Evolutionary conservation across 257 asterid genomes (phyloP).

Genomic region (Haberlea rhodopensis): DNA sequence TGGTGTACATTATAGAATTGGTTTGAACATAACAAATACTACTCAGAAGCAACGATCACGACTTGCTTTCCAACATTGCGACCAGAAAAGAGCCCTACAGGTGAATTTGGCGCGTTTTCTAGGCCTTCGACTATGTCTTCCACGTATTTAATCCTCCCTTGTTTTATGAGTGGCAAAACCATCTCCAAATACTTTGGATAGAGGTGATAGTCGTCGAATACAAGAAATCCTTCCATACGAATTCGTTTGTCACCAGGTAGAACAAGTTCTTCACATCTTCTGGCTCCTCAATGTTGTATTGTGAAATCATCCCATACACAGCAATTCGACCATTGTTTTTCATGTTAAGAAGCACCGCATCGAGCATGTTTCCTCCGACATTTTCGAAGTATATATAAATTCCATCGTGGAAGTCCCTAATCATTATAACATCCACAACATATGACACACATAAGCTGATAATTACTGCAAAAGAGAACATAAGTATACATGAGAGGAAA

Average conservation of each 20-base stretch:
- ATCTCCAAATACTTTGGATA: constrained; percentile 37
- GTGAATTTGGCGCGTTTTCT: constrained; percentile 37
- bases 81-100: constrained; percentile 39
- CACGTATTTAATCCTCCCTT: constrained; percentile 35
- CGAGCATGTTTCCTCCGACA: constrained; percentile 53
- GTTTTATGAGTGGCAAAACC: constrained; percentile 35
- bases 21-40: not conserved
- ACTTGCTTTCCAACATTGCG: constrained; percentile 48
- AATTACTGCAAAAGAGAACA: no score
- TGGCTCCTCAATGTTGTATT: constrained; percentile 34
- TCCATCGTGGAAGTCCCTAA: constrained; percentile 44
- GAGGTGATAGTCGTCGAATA: constrained; percentile 29
- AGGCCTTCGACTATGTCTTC: constrained; percentile 46
- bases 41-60: constrained; percentile 35
- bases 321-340: constrained; percentile 37
- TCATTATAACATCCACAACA: not conserved
- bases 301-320: constrained; percentile 50
- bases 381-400: constrained; percentile 56
- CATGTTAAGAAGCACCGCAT: constrained; percentile 50
- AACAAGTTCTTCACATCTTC: constrained; percentile 37
- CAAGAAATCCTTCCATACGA: constrained; percentile 45
- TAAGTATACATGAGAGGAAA: no score
- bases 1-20: no score
- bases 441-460: no score
- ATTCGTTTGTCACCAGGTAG: constrained; percentile 24